phyloP scores from a whole-genome alignment of 1,139 yeast genomes.

The Scheffersomyces cryptocercus region DNA sequence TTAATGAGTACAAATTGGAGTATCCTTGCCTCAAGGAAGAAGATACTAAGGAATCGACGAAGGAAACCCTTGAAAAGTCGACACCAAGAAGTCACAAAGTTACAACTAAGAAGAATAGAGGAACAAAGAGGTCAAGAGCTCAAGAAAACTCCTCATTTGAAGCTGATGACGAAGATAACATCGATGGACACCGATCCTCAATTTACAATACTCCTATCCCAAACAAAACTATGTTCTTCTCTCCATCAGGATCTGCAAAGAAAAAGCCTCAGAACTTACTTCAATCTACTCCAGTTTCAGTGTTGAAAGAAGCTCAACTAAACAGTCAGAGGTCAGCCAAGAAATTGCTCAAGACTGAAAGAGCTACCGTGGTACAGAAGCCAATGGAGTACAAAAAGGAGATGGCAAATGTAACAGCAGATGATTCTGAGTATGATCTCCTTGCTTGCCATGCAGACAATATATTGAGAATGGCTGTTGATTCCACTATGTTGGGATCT shows the following conservation, averaged over 20 bases:
- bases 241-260: conserved; percentile 29
- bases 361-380: conserved; percentile 15
- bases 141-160: conserved; percentile 5
- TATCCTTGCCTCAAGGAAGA: conserved; percentile 16
- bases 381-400: conserved; percentile 1
- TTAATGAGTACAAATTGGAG: conserved; percentile 18
- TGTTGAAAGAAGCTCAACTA: conserved; percentile 13
- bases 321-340: conserved; percentile 13
- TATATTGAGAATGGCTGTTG: conserved; percentile 51
- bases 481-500: conserved; percentile 49
- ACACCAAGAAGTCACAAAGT: not conserved
- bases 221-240: conserved; percentile 32
- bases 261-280: conserved; percentile 13
- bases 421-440: conserved; percentile 36
- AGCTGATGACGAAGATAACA: conserved; percentile 7
- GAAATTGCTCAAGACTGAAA: conserved; percentile 20
- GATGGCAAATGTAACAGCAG: conserved; percentile 11
- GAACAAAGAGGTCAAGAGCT: conserved; percentile 5
- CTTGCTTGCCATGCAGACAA: conserved; percentile 52
- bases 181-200: conserved; percentile 11
- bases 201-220: conserved; percentile 30
- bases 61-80: not conserved
- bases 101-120: not conserved
- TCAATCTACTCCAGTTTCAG: conserved; percentile 29
- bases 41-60: not conserved